Evolutionary conservation across 2,329 filamentous ascomycete species (phyloP), one percentile per base, ranked within the genome.

Genomic region (Claviceps monticola): DNA sequence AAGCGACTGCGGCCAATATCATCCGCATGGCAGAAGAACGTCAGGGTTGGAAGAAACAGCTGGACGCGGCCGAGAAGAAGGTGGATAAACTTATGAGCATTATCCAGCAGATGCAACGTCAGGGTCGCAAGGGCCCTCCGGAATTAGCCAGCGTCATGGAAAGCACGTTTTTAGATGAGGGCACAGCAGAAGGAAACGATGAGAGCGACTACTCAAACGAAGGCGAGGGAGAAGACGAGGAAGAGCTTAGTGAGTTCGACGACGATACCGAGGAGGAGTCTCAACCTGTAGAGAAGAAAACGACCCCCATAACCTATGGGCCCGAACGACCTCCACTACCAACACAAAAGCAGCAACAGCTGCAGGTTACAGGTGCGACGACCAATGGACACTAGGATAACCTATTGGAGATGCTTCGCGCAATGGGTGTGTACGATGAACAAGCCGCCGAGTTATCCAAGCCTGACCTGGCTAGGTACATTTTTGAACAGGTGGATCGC

Each of bases 1-100:
- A 96, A 60, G 82, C 88, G 47, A 94, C 90, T 26, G 93, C 93
- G 62, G 84, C 87, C 58, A 97, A 95, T 67, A 96, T 98, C 63
- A 80, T 96, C 54, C 87, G 93, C 63, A 95, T 97, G 91, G 93
- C 91, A 3, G 89, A 96, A 66, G 91, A 97, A 66, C 84, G 93
- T 51, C 87, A 95, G 57, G 81, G 84, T 38, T 81, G 88, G 64
- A 84, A 83, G 63, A 86, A 85, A 70, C 89, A 89, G 60, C 60
- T 62, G 19, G 65, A 67, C 48, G 57, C 58, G 0, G 63, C 66
- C 5, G 67, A 71, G 50, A 88, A 87, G 70, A 91, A 93, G 74
- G 88, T 89, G 61, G 84, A 88, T 56, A 94, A 95, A 68, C 80
- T 98, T 52, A 91, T 91, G 69, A 89, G 87, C 64, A 86, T 97